phyloP scores from a whole-genome alignment of 2,329 filamentous ascomycete genomes.

The Sclerotiophoma versabilis region DNA sequence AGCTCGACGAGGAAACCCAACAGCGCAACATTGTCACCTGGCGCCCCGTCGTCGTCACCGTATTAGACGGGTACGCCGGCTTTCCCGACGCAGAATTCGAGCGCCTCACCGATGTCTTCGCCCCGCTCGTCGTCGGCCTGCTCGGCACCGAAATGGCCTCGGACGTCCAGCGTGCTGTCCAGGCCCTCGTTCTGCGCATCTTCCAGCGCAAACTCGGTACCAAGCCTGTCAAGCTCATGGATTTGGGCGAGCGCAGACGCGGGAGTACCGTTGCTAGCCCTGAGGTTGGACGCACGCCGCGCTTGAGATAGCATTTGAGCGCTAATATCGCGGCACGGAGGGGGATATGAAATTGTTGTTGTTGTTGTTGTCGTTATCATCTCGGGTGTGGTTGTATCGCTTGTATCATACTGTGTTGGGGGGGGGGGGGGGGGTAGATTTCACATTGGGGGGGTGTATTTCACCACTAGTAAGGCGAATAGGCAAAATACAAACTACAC shows the following conservation, averaged over 20 bases:
- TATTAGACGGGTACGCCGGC: constrained; percentile 87
- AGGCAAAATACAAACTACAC: no score
- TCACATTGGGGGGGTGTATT: no score
- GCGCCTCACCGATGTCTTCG: constrained; percentile 81
- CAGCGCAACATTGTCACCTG: constrained; percentile 97
- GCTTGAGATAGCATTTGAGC: background rate
- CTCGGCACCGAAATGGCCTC: constrained; percentile 80
- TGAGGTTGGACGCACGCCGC: constrained; percentile 13
- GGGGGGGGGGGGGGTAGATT: no score
- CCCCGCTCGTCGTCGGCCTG: constrained; percentile 83
- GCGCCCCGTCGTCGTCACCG: constrained; percentile 95
- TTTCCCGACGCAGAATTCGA: constrained; percentile 84
- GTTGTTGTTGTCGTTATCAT: no score
- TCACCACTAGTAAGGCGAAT: no score
- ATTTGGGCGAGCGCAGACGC: constrained; percentile 27
- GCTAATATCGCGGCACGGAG: no score
- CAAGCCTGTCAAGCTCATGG: constrained; percentile 35
- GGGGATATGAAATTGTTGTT: no score
- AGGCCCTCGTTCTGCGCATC: constrained; percentile 78
- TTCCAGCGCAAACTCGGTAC: constrained; percentile 65
- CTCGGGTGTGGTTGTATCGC: no score
- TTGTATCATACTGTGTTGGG: no score
- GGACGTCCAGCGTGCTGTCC: constrained; percentile 80
- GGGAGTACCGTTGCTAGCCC: constrained; percentile 35
- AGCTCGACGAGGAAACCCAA: constrained; percentile 93